phyloP scores from a whole-genome alignment of 495 filamentous ascomycete genomes.

The Neurospora sp. region DNA sequence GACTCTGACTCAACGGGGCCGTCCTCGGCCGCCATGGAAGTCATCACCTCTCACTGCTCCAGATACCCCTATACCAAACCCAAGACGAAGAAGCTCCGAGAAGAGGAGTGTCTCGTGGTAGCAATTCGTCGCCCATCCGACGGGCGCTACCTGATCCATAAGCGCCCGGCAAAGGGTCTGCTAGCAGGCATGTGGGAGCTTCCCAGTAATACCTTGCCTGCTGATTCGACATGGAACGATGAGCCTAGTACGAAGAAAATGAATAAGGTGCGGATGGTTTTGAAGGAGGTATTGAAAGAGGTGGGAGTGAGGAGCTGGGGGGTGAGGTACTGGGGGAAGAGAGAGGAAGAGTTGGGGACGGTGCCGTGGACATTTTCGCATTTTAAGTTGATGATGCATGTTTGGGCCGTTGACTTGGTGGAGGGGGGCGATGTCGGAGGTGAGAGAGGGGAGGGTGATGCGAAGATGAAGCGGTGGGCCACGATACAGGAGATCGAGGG shows the following conservation, averaged over 20 bases:
- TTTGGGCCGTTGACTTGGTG: constrained; percentile 28
- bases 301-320: neutral
- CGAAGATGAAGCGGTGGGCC: constrained; percentile 20
- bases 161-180: constrained; percentile 33
- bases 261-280: constrained; percentile 11
- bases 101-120: constrained; percentile 36
- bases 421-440: neutral
- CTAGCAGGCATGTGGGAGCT: constrained; percentile 39
- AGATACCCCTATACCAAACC: constrained; percentile 30
- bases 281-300: constrained; percentile 17
- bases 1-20: neutral
- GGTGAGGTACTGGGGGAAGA: neutral
- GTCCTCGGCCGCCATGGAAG: constrained; percentile 5
- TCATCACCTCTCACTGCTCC: constrained; percentile 26
- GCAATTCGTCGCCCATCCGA: constrained; percentile 26
- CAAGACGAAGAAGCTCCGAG: constrained; percentile 31
- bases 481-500: constrained; percentile 18
- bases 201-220: constrained; percentile 25
- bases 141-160: constrained; percentile 30
- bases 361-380: constrained; percentile 41
- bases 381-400: constrained; percentile 37
- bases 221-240: neutral
- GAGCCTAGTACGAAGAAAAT: constrained; percentile 8
- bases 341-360: constrained; percentile 22
- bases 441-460: neutral